Evolutionary conservation across 768 basidiomycete genomes (phyloP).

Genomic region (Hygrophorus russula): DNA sequence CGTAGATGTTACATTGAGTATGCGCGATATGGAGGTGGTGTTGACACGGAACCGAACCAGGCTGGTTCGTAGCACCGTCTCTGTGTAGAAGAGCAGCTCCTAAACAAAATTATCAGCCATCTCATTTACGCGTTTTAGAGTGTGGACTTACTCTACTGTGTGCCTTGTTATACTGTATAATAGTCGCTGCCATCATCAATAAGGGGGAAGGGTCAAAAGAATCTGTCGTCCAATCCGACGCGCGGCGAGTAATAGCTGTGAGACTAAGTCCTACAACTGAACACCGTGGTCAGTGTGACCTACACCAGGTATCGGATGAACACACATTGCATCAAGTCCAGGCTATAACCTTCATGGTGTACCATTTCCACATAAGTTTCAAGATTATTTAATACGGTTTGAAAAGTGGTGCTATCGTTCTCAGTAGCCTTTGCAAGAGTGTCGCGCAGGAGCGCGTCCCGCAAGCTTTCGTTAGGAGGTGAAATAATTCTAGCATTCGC

Average conservation of each 20-base stretch:
- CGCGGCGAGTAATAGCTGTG: constrained; percentile 39
- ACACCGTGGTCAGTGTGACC: background rate
- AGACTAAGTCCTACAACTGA: constrained; percentile 50
- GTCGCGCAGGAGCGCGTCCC: constrained; percentile 46
- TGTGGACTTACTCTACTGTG: constrained; percentile 35
- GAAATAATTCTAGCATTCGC: constrained; percentile 21
- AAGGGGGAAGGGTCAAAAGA: constrained; percentile 46
- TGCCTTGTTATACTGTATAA: constrained; percentile 51
- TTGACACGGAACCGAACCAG: constrained; percentile 40
- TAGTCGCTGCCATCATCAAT: constrained; percentile 34
- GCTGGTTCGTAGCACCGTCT: constrained; percentile 45
- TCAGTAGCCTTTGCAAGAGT: constrained; percentile 37
- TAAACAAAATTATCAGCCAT: constrained; percentile 13
- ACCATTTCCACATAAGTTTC: constrained; percentile 46
- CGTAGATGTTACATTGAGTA: constrained; percentile 37
- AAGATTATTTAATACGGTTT: constrained; percentile 47
- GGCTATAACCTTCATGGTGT: constrained; percentile 39
- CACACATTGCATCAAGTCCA: constrained; percentile 48
- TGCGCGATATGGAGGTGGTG: constrained; percentile 26
- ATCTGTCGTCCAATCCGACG: constrained; percentile 41
- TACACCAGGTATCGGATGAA: background rate
- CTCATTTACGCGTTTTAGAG: constrained; percentile 3
- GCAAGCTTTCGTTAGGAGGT: constrained; percentile 20
- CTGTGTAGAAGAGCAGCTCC: constrained; percentile 51
- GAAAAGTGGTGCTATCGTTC: constrained; percentile 36